These are phyloP conservation scores for Anaeramoeba ignava DNA, from an alignment of 78 protist species.

Conservation along the genomic window DNA sequence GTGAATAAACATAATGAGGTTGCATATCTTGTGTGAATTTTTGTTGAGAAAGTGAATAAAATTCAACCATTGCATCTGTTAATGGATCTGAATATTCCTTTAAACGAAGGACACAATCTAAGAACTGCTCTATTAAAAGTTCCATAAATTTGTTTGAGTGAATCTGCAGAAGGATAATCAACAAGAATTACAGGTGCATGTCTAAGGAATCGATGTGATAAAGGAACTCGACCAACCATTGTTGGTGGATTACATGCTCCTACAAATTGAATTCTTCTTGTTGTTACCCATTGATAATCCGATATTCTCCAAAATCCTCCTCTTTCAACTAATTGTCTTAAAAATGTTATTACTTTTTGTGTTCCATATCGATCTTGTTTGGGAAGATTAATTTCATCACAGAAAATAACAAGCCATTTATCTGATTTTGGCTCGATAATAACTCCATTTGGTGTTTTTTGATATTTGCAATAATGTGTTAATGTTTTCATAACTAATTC, in stretches of 20 bases:
- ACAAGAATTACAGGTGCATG: slow-evolving; percentile 80
- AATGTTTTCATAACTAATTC: slow-evolving; percentile 62
- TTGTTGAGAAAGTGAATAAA: slow-evolving; percentile 60
- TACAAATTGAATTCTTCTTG: slow-evolving; percentile 75
- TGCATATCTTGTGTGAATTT: slow-evolving; percentile 77
- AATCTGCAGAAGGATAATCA: slow-evolving; percentile 82
- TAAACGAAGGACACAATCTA: slow-evolving; percentile 44
- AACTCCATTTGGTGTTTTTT: slow-evolving; percentile 51
- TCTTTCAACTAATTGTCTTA: slow-evolving; percentile 77
- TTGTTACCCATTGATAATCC: slow-evolving; percentile 59
- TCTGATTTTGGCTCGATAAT: slow-evolving; percentile 45
- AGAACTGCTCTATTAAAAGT: slow-evolving; percentile 80
- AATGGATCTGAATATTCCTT: slow-evolving; percentile 45
- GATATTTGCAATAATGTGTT: slow-evolving; percentile 58
- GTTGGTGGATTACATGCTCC: slow-evolving; percentile 98
- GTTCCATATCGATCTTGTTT: slow-evolving; percentile 86
- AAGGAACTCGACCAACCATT: slow-evolving; percentile 86
- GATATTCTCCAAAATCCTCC: slow-evolving; percentile 86
- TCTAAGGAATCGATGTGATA: slow-evolving; percentile 70
- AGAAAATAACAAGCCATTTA: slow-evolving; percentile 73
- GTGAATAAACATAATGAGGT: slow-evolving; percentile 89
- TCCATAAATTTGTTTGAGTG: slow-evolving; percentile 85
- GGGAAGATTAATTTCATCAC: slow-evolving; percentile 93
- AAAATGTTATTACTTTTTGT: slow-evolving; percentile 74
- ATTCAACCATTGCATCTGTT: slow-evolving; percentile 85